phyloP scores from a whole-genome alignment of 805 yeast genomes.

The Starmerella roubikii region DNA sequence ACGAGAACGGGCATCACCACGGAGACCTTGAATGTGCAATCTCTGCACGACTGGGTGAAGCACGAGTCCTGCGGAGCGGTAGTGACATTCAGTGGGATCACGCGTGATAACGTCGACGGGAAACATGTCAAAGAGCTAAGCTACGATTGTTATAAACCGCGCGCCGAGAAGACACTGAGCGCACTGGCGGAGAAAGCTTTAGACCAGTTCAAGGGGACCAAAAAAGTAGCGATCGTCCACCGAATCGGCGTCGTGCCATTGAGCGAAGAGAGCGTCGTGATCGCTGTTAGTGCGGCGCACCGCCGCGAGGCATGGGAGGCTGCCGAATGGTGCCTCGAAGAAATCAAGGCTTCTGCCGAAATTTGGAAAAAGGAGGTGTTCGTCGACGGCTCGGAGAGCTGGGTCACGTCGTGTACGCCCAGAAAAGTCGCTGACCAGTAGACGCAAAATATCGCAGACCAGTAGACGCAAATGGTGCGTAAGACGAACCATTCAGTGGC shows the following conservation, averaged over 20 bases:
- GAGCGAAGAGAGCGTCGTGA: conserved; percentile 34
- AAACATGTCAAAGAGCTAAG: conserved; percentile 30
- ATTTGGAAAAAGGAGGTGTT: conserved; percentile 41
- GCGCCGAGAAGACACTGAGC: conserved; percentile 31
- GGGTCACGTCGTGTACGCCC: conserved; percentile 26
- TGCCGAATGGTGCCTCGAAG: conserved; percentile 34
- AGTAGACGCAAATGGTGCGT: no score
- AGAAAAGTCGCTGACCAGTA: no score
- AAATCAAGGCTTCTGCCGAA: conserved; percentile 33
- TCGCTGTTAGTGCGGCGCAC: conserved; percentile 35
- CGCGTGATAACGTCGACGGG: conserved; percentile 34
- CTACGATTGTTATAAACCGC: conserved; percentile 36
- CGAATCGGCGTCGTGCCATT: conserved; percentile 38
- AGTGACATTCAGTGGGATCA: conserved; percentile 38
- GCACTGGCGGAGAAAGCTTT: conserved; percentile 28
- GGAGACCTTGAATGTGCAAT: conserved; percentile 13
- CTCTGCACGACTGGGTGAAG: conserved; percentile 30
- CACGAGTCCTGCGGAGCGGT: conserved; percentile 36
- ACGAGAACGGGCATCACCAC: conserved; percentile 6
- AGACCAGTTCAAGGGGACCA: not conserved
- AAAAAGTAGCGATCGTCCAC: conserved; percentile 29
- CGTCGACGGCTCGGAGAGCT: conserved; percentile 29
- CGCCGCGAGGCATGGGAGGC: conserved; percentile 37
- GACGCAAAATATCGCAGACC: no score
- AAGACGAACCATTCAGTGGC: no score